Conservation (phyloP, 2,329 filamentous ascomycete species). For the Fusarium burgessii region DNA sequence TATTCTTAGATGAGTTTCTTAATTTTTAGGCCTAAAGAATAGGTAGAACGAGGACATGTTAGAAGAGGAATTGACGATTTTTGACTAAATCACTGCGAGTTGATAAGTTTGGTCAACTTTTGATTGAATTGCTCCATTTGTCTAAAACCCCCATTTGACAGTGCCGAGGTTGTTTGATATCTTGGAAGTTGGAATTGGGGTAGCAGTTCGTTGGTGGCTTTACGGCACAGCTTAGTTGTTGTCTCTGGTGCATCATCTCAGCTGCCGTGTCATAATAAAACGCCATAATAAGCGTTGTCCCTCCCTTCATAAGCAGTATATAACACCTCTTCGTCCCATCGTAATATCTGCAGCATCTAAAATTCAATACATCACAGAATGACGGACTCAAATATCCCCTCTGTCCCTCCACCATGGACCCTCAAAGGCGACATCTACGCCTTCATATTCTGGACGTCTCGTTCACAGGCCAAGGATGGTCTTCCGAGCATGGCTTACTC, state of each 20-base stretch:
- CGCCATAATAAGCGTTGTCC: constrained; percentile 5
- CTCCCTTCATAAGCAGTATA: neutral
- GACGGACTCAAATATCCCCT: constrained; percentile 33
- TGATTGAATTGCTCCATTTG: neutral
- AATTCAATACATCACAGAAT: neutral
- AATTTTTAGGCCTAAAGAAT: neutral
- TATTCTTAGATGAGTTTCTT: constrained; percentile 34
- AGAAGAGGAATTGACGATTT: neutral
- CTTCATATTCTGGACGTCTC: constrained; percentile 56
- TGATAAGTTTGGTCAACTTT: no score
- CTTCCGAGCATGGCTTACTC: constrained; percentile 58
- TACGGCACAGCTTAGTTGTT: neutral
- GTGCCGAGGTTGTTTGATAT: neutral
- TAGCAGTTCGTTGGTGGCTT: constrained; percentile 1
- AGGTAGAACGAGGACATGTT: neutral
- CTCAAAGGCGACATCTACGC: constrained; percentile 60
- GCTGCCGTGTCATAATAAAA: constrained; percentile 1
- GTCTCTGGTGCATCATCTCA: neutral
- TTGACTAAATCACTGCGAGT: neutral
- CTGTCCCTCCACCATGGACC: constrained; percentile 56
- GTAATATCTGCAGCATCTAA: neutral
- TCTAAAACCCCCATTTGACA: neutral
- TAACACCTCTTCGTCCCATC: neutral
- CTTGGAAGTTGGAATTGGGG: neutral
- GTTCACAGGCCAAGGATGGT: constrained; percentile 43